Percentiles rank a stretch among this genome's conserved stretches.
Evolutionary conservation across 140 eudicot genomes (phyloP).

Genomic region (Senecio squalidus): DNA sequence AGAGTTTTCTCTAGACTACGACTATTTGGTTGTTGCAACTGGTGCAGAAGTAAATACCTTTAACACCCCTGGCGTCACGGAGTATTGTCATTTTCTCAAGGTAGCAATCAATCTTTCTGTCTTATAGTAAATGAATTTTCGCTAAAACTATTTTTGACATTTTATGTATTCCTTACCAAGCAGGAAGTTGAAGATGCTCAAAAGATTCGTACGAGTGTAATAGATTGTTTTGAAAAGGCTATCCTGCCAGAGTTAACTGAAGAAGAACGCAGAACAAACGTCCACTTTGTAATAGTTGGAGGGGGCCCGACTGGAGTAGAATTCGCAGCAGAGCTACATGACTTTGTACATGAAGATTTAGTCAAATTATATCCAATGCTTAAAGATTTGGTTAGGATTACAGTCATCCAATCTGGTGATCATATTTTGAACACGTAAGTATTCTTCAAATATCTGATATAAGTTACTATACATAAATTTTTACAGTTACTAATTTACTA

Average conservation of each 20-base stretch:
- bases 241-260: constrained; percentile 68
- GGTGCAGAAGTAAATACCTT: constrained; percentile 85
- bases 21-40: constrained; percentile 66
- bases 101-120: constrained; percentile 29
- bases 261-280: constrained; percentile 63
- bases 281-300: constrained; percentile 88
- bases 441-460: constrained; percentile 1
- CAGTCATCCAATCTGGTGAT: constrained; percentile 78
- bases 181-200: constrained; percentile 98
- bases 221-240: constrained; percentile 87
- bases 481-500: not conserved
- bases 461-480: not conserved
- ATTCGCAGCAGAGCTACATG: constrained; percentile 86
- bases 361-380: constrained; percentile 63
- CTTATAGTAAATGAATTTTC: too few species aligned
- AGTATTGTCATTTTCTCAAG: constrained; percentile 82
- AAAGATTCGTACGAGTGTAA: constrained; percentile 66
- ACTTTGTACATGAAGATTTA: constrained; percentile 67
- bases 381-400: constrained; percentile 53
- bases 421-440: constrained; percentile 84
- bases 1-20: constrained; percentile 68
- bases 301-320: constrained; percentile 96
- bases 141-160: not conserved
- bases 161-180: constrained; percentile 1
- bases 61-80: constrained; percentile 83